A percentile compares a stretch with the other conserved stretches of the same genome.
phyloP scores from a whole-genome alignment of 2,329 filamentous ascomycete genomes.

The Myotisia sp. region DNA sequence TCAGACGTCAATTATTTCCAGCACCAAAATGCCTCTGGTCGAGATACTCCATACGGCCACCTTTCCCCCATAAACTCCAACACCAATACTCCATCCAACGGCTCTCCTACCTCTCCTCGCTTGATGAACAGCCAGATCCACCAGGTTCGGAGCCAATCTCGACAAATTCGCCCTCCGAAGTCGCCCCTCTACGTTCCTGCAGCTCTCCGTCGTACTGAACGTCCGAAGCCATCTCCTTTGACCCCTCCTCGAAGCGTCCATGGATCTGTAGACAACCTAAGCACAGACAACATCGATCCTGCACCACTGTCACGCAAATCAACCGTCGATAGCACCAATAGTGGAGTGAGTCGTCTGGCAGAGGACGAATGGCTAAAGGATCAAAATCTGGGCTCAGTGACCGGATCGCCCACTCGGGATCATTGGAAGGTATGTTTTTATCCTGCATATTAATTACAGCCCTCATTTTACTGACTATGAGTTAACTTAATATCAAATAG shows the following conservation, averaged over 20 bases:
- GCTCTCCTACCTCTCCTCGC: conserved; percentile 40
- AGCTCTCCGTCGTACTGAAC: conserved; percentile 46
- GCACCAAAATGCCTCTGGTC: conserved; percentile 14
- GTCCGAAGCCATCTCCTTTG: conserved; percentile 30
- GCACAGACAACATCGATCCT: conserved; percentile 20
- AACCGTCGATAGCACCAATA: conserved; percentile 29
- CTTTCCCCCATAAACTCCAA: conserved; percentile 33
- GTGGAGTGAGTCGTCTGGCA: conserved; percentile 33
- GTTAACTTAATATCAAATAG: too few relatives aligned
- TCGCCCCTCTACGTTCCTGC: conserved; percentile 50
- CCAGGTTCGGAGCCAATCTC: conserved; percentile 30
- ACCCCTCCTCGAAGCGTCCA: conserved; percentile 41
- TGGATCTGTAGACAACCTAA: conserved; percentile 38
- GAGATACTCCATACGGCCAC: conserved; percentile 27
- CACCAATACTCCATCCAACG: conserved; percentile 38
- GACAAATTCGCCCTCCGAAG: conserved; percentile 46
- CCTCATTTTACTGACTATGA: too few relatives aligned
- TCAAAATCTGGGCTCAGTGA: conserved; percentile 41
- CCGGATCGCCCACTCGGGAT: conserved; percentile 45
- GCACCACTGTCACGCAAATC: conserved; percentile 25
- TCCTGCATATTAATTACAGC: too few relatives aligned
- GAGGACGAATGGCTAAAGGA: conserved; percentile 41
- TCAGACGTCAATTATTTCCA: conserved; percentile 1
- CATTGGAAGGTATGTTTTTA: conserved; percentile 50
- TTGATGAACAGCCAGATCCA: conserved; percentile 22